Percentiles rank a stretch among this genome's conserved stretches.
phyloP scores from a whole-genome alignment of 1,284 basidiomycete genomes.

The Cryptococcus sp. region DNA sequence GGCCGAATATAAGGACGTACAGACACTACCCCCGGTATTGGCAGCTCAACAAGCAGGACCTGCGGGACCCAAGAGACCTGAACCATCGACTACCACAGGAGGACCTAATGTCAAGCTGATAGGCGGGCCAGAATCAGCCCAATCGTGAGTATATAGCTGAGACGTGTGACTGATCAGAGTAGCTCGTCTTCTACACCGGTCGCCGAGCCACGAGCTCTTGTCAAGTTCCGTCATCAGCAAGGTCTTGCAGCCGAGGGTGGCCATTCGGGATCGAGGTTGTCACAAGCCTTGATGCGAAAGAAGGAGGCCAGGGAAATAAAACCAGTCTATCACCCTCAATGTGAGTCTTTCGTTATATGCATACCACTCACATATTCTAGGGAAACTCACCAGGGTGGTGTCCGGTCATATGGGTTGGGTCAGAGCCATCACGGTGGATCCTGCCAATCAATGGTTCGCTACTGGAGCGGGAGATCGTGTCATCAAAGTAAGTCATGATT shows the following conservation, averaged over 20 bases:
- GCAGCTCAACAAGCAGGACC: slow-evolving; percentile 69
- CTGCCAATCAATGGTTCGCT: slow-evolving; percentile 97
- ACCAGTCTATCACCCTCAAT: slow-evolving; percentile 89
- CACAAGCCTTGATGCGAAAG: slow-evolving; percentile 79
- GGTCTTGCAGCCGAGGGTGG: slow-evolving; percentile 47
- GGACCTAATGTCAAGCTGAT: slow-evolving; percentile 24
- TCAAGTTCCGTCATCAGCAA: slow-evolving; percentile 48
- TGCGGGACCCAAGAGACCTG: slow-evolving; percentile 68
- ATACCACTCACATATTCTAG: slow-evolving; percentile 9
- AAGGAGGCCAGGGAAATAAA: slow-evolving; percentile 88
- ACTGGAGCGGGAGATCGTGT: slow-evolving; percentile 96
- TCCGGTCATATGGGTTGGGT: slow-evolving; percentile 99
- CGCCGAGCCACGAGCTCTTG: slow-evolving; percentile 33
- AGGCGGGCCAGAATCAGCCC: slow-evolving; percentile 16
- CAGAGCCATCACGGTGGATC: slow-evolving; percentile 90
- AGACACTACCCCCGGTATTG: slow-evolving; percentile 75
- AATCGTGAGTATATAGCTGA: neutral
- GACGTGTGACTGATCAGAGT: neutral
- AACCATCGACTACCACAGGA: slow-evolving; percentile 51
- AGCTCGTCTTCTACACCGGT: slow-evolving; percentile 2
- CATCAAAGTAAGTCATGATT: slow-evolving; percentile 60
- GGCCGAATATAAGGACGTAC: slow-evolving; percentile 82
- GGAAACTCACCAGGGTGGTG: slow-evolving; percentile 96
- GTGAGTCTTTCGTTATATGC: slow-evolving; percentile 18
- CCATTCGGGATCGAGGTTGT: slow-evolving; percentile 57